Conservation (phyloP, 2,329 filamentous ascomycete genomes). For the Periconia macrospinosa region DNA sequence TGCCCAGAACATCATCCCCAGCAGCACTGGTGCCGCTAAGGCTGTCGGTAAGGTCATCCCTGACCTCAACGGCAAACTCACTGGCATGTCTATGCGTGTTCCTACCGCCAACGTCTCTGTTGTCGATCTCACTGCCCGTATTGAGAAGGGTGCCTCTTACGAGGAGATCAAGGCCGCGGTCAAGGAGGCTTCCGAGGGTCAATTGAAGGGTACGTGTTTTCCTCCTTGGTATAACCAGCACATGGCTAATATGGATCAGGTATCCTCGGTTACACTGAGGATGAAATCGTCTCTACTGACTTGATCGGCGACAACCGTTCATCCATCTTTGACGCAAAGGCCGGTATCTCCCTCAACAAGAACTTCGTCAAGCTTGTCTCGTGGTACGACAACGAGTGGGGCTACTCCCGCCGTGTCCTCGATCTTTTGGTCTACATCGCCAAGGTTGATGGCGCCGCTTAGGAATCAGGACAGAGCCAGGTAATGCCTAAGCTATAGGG, state of each 20-base stretch:
- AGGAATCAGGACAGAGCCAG: slow-evolving; percentile 44
- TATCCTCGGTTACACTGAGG: slow-evolving; percentile 93
- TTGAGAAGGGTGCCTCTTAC: slow-evolving; percentile 86
- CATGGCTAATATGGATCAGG: slow-evolving; percentile 54
- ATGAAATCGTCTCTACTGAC: slow-evolving; percentile 93
- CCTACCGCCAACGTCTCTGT: slow-evolving; percentile 98
- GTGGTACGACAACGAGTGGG: slow-evolving; percentile 99
- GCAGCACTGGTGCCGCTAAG: slow-evolving; percentile 99
- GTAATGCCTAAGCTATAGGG: slow-evolving; percentile 37
- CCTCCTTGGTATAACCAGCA: not conserved
- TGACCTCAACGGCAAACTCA: slow-evolving; percentile 97
- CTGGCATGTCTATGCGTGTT: slow-evolving; percentile 99
- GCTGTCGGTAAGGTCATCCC: slow-evolving; percentile 99
- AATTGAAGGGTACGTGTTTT: slow-evolving; percentile 74
- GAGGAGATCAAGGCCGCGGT: slow-evolving; percentile 91
- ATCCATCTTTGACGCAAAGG: slow-evolving; percentile 99
- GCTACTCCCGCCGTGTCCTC: slow-evolving; percentile 83
- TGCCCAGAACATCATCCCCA: slow-evolving; percentile 99
- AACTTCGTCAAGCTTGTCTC: slow-evolving; percentile 98
- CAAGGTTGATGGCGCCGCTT: slow-evolving; percentile 48
- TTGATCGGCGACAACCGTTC: slow-evolving; percentile 90
- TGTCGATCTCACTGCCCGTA: slow-evolving; percentile 91
- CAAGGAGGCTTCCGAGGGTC: slow-evolving; percentile 79
- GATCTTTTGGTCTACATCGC: slow-evolving; percentile 53
- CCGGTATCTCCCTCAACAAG: slow-evolving; percentile 96